Evolutionary conservation across 1,284 basidiomycete species (phyloP).

Genomic region (Leccinum griseonigrum): DNA sequence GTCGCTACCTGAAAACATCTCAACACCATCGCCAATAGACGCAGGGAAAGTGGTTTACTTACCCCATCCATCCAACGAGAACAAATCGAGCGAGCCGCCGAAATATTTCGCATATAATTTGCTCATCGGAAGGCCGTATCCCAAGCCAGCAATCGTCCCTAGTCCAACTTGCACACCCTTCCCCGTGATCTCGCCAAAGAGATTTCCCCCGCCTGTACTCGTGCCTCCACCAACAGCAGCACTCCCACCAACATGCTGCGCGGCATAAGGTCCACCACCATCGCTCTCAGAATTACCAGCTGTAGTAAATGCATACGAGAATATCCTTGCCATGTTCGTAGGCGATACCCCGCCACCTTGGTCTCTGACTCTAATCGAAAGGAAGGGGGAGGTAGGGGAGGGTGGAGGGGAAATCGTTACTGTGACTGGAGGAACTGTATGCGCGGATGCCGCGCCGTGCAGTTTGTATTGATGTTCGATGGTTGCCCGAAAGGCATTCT

Average conservation of each 20-base stretch:
- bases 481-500: slow-evolving; percentile 89
- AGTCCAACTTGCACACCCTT: slow-evolving; percentile 70
- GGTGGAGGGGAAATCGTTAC: slow-evolving; percentile 70
- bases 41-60: slow-evolving; percentile 20
- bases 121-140: slow-evolving; percentile 86
- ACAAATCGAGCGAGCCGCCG: slow-evolving; percentile 73
- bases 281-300: slow-evolving; percentile 42
- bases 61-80: slow-evolving; percentile 82
- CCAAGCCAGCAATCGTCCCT: slow-evolving; percentile 68
- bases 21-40: slow-evolving; percentile 3
- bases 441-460: slow-evolving; percentile 34
- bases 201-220: slow-evolving; percentile 49
- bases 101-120: slow-evolving; percentile 80
- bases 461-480: slow-evolving; percentile 68
- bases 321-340: slow-evolving; percentile 73
- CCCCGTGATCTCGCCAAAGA: slow-evolving; percentile 75
- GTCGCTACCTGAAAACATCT: slow-evolving; percentile 55
- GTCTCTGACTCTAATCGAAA: slow-evolving; percentile 80
- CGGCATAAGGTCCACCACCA: slow-evolving; percentile 67
- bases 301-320: slow-evolving; percentile 90
- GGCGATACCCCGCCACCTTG: slow-evolving; percentile 83
- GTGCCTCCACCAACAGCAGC: slow-evolving; percentile 54
- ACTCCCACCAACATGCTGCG: slow-evolving; percentile 68
- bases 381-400: slow-evolving; percentile 43
- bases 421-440: slow-evolving; percentile 58